These are phyloP conservation scores for Neolentinus lepideus DNA, from an alignment of 1,284 basidiomycete species.

Conservation along the genomic window DNA sequence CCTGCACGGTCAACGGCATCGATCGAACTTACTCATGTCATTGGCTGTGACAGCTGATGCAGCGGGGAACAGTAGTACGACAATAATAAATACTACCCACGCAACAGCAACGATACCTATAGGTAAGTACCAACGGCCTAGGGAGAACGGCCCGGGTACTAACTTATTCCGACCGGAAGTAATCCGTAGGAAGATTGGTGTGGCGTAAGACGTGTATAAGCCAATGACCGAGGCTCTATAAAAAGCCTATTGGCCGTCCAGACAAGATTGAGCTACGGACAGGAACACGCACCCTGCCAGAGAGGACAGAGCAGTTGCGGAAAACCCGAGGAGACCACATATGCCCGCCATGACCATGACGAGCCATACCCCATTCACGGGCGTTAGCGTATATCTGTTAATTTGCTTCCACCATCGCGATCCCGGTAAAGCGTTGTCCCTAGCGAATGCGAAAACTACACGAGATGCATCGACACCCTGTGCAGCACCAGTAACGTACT, in stretches of 20 bases:
- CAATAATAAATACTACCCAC: constrained; percentile 59
- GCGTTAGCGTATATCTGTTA: constrained; percentile 51
- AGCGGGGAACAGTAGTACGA: constrained; percentile 56
- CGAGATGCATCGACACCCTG: constrained; percentile 70
- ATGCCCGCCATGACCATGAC: constrained; percentile 53
- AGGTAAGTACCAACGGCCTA: constrained; percentile 54
- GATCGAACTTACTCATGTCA: constrained; percentile 44
- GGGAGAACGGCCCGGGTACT: constrained; percentile 48
- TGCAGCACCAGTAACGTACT: constrained; percentile 71
- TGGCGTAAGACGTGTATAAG: constrained; percentile 59
- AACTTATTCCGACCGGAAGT: constrained; percentile 56
- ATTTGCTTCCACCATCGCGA: constrained; percentile 62
- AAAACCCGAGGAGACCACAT: constrained; percentile 62
- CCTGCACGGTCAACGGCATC: background rate
- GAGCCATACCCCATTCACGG: constrained; percentile 69
- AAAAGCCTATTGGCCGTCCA: background rate
- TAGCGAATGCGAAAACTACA: constrained; percentile 66
- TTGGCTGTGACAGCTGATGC: constrained; percentile 31
- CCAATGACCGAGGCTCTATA: constrained; percentile 63
- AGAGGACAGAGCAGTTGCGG: constrained; percentile 51
- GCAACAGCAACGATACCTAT: constrained; percentile 52
- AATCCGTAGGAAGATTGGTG: constrained; percentile 64
- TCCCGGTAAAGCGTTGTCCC: constrained; percentile 67
- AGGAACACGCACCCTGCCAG: constrained; percentile 48
- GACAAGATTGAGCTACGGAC: background rate